Evolutionary conservation across 2,329 filamentous ascomycete species (phyloP), one percentile per base, ranked within the genome.

Genomic region (Venturiaceae sp.): DNA sequence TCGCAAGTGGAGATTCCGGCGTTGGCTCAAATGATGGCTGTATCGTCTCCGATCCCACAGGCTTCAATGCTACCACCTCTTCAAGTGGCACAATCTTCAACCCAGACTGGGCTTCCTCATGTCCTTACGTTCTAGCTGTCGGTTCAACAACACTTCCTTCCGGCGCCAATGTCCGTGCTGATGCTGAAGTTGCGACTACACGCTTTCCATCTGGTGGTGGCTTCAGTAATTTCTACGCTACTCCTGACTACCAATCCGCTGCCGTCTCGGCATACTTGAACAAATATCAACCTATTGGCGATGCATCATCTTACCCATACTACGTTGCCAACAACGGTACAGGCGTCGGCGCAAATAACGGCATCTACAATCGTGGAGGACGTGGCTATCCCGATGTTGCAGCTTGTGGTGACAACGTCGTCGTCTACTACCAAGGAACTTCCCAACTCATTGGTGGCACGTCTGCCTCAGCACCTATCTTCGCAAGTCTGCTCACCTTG

Each of bases 1-100:
- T 78, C 61, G 75, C 77, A 3, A 77, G 73, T 3, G 77, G 77
- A 11, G 77, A 80, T 63, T 74, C 67, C 28, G 77, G 76, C 44
- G 75, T 77, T 30, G 75, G 73, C 64, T 64, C 58, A 62, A 54
- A 71, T 9, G 44, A 26, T 26, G 23, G 16, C 11, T n/a, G n/a
- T n/a, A n/a, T n/a, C n/a, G n/a, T n/a, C n/a, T n/a, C n/a, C n/a
- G n/a, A n/a, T n/a, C n/a, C n/a, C n/a, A n/a, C n/a, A n/a, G n/a
- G n/a, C n/a, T n/a, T n/a, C n/a, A n/a, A n/a, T n/a, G n/a, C n/a
- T n/a, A n/a, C n/a, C n/a, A 26, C 14, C 9, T 50, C 9, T 23
- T 19, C 21, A 11, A 11, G 16, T 9, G 11, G 21, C 21, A 26
- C 11, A 11, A 9, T 9, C 11, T 56, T 8, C 34, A 50, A 50